Evolutionary conservation across 495 filamentous ascomycete species (phyloP), one percentile per base, ranked within the genome.

Genomic region (Aspergillus biplanus): DNA sequence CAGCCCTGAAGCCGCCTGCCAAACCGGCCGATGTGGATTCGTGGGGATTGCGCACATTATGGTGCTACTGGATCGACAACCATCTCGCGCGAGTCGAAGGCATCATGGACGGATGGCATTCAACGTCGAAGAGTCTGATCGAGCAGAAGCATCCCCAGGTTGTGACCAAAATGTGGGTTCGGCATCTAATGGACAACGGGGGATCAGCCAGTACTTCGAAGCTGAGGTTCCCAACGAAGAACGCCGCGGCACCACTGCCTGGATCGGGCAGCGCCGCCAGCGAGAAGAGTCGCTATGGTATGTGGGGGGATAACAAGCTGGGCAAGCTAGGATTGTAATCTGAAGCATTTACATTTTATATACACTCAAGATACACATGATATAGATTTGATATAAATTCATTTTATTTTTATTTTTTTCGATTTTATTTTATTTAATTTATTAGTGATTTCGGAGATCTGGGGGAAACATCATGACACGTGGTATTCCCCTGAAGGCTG

Each of bases 51-150:
- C 61, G 61, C 49, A 64, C 61, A n/a, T 46, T 64, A 33, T 64
- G 61, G 61, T 56, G 53, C 61, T 64, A 64, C 53, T 64, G 61
- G 61, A 64, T 64, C 33, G 61, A 64, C 61, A 33, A 32, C 4
- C 61, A 64, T 46, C 46, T 58, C 32, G 55, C 33, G 31, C 13
- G 35, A 18, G 21, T 44, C 33, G 61, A 64, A 47, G 11, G 53
- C 33, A 47, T 64, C 13, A 54, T 58, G 47, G 12, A 6, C 6
- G 61, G 8, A 16, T 64, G 61, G 61, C 61, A 58, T 33, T n/a
- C 33, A n/a, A 16, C 31, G 42, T 32, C 55, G 21, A 64, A 58
- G 44, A 9, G 31, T 31, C 31, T 39, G 42, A 59, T 59, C 34
- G 16, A 58, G 15, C 18, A 21, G 21, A 8, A 31, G 15, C 6